These are phyloP conservation scores for Lasiodiplodia gonubiensis DNA, from an alignment of 2,329 filamentous ascomycete genomes.

Conservation along the genomic window DNA sequence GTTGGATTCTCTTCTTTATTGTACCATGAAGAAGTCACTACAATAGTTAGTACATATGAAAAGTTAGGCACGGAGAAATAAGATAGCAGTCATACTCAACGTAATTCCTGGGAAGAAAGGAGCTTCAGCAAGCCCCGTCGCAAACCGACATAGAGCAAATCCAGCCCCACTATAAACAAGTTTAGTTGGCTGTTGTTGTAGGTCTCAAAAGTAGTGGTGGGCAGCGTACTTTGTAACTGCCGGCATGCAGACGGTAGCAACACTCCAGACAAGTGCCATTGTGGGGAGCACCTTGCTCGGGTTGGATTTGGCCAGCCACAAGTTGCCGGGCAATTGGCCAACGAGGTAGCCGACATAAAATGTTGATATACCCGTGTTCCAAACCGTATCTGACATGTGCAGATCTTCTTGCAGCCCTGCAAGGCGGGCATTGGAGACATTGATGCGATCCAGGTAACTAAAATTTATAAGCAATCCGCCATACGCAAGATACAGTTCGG, in stretches of 20 bases:
- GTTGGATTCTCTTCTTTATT: slow-evolving; percentile 58
- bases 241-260: slow-evolving; percentile 53
- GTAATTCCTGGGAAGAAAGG: slow-evolving; percentile 48
- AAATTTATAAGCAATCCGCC: slow-evolving; percentile 33
- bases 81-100: slow-evolving; percentile 38
- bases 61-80: background rate
- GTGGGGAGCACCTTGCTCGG: slow-evolving; percentile 45
- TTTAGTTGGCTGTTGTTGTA: too few species aligned
- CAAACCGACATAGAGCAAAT: slow-evolving; percentile 46
- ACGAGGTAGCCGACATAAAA: slow-evolving; percentile 33
- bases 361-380: slow-evolving; percentile 40
- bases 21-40: slow-evolving; percentile 54
- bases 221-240: slow-evolving; percentile 40
- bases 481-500: background rate
- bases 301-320: slow-evolving; percentile 28
- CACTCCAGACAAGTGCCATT: slow-evolving; percentile 52
- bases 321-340: slow-evolving; percentile 27
- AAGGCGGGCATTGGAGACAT: slow-evolving; percentile 42
- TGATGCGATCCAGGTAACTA: slow-evolving; percentile 32
- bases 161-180: slow-evolving; percentile 34
- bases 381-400: slow-evolving; percentile 39
- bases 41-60: background rate
- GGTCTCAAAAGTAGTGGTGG: too few species aligned
- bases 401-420: slow-evolving; percentile 43
- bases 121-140: slow-evolving; percentile 48